phyloP scores from a whole-genome alignment of 305 asterid genomes.

The Solanum hybrid region DNA sequence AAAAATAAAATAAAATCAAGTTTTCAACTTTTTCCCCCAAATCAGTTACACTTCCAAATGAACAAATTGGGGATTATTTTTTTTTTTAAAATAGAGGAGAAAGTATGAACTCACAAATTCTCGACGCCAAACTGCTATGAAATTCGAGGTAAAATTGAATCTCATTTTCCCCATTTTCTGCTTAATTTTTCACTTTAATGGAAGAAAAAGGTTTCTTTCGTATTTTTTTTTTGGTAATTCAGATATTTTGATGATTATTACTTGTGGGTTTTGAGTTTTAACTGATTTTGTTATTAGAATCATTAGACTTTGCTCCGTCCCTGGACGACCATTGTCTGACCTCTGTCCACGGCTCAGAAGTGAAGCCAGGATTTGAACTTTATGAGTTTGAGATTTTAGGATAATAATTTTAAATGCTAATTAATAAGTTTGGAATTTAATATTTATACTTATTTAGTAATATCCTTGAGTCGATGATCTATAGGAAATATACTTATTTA shows the following conservation, averaged over 20 bases:
- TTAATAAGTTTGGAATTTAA: background rate
- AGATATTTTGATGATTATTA: background rate
- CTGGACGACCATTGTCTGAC: background rate
- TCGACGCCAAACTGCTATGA: background rate
- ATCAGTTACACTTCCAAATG: background rate
- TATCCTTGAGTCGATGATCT: background rate
- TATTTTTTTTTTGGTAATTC: background rate
- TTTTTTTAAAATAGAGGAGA: background rate
- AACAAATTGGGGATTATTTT: background rate
- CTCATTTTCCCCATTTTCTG: background rate
- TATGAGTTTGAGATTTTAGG: background rate
- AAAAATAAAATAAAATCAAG: too few relatives aligned
- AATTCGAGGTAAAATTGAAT: background rate
- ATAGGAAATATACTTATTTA: background rate
- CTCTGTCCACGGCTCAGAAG: background rate
- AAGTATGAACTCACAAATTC: background rate
- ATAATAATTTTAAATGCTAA: too few relatives aligned
- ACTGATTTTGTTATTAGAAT: background rate
- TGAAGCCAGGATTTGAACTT: background rate
- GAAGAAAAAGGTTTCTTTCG: background rate
- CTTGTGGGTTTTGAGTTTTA: background rate
- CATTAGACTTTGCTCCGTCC: background rate
- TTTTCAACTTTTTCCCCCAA: background rate
- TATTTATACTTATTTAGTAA: background rate
- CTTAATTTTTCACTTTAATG: background rate